Evolutionary conservation across 2,329 filamentous ascomycete genomes (phyloP).

Genomic region (Fusarium haematococcum): DNA sequence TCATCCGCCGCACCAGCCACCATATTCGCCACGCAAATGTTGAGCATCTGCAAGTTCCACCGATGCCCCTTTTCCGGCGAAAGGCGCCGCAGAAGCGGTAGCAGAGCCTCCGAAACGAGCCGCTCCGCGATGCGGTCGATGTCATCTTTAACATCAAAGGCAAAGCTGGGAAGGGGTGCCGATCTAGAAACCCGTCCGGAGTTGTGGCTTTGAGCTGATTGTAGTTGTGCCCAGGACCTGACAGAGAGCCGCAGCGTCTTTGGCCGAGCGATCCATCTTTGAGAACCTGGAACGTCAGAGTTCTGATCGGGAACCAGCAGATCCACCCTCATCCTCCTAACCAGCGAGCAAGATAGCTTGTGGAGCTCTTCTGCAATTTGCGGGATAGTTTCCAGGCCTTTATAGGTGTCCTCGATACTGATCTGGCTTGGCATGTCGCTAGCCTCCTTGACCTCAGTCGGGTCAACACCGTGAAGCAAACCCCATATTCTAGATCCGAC

Average conservation of each 20-base stretch:
- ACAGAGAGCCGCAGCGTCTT: slow-evolving; percentile 86
- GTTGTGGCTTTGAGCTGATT: slow-evolving; percentile 62
- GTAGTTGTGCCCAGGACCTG: slow-evolving; percentile 63
- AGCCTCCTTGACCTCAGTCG: slow-evolving; percentile 77
- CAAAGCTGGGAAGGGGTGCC: slow-evolving; percentile 76
- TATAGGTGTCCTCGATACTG: slow-evolving; percentile 94
- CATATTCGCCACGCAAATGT: slow-evolving; percentile 91
- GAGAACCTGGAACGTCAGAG: slow-evolving; percentile 47
- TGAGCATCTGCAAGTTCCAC: slow-evolving; percentile 87
- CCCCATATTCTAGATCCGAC: slow-evolving; percentile 81
- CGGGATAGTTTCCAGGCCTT: slow-evolving; percentile 72
- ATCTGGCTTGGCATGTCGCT: slow-evolving; percentile 85
- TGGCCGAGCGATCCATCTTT: slow-evolving; percentile 81
- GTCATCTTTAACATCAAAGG: slow-evolving; percentile 73
- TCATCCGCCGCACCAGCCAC: slow-evolving; percentile 64
- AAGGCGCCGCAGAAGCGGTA: slow-evolving; percentile 80
- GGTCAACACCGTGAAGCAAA: slow-evolving; percentile 84
- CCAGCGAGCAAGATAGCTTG: slow-evolving; percentile 75
- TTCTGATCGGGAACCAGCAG: slow-evolving; percentile 67
- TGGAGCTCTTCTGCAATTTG: slow-evolving; percentile 76
- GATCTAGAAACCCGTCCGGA: slow-evolving; percentile 83
- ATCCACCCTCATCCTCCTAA: slow-evolving; percentile 84
- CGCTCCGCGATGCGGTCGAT: slow-evolving; percentile 73
- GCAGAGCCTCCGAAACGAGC: slow-evolving; percentile 75
- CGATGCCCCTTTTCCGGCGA: slow-evolving; percentile 73